Percentiles rank a stretch among this genome's conserved stretches.
Conservation (phyloP, 1,284 basidiomycete species). For the Trametes hirsuta region DNA sequence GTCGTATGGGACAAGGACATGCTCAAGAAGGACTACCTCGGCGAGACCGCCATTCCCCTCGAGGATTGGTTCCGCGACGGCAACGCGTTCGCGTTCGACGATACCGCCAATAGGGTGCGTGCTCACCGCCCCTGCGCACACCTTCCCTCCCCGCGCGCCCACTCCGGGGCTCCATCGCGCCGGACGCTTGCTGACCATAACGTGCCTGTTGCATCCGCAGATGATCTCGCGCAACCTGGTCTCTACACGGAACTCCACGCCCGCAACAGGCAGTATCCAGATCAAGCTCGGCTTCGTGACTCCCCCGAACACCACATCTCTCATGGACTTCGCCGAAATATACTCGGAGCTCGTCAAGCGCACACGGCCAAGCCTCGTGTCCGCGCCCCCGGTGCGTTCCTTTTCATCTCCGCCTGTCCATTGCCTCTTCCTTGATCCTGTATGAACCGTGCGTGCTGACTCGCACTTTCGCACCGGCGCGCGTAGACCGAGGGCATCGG, state of each 20-base stretch:
- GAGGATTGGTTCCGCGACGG: conserved; percentile 41
- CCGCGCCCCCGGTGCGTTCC: conserved; percentile 77
- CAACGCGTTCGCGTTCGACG: conserved; percentile 51
- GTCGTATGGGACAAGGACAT: conserved; percentile 95
- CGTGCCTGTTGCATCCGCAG: conserved; percentile 1
- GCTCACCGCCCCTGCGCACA: background rate
- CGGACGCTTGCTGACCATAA: no score
- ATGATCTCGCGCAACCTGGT: conserved; percentile 42
- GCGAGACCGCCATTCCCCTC: conserved; percentile 54
- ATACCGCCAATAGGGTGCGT: conserved; percentile 7
- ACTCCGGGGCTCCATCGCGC: conserved; percentile 54
- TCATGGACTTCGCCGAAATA: conserved; percentile 55
- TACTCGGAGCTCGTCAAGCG: conserved; percentile 69
- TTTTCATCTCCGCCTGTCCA: conserved; percentile 3
- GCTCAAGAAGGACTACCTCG: conserved; percentile 90
- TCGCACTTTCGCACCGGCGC: background rate
- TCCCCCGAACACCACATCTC: conserved; percentile 43
- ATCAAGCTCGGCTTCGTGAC: conserved; percentile 80
- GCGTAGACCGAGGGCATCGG: conserved; percentile 86
- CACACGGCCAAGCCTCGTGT: conserved; percentile 67
- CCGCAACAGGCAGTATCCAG: conserved; percentile 63
- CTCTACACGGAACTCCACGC: conserved; percentile 67
- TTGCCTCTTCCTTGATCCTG: background rate
- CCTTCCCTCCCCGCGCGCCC: conserved; percentile 34
- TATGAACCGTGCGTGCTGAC: background rate